A percentile compares a stretch with the other conserved stretches of the same genome.
Evolutionary conservation across 163 green algal species (phyloP).

Genomic region (Scenedesmus sp.): DNA sequence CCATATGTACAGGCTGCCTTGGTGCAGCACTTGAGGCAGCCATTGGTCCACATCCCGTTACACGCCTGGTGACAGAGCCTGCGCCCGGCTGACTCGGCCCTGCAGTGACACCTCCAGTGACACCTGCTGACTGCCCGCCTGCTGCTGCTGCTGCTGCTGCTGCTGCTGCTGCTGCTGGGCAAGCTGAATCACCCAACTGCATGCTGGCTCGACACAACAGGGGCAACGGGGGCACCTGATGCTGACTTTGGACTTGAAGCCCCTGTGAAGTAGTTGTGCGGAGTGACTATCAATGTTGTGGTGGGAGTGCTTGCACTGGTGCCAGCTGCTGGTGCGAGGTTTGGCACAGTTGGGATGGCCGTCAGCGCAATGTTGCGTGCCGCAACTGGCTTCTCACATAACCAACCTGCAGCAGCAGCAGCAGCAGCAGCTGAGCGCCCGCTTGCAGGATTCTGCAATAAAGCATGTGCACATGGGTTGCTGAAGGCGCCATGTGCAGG

Average conservation of each 20-base stretch:
- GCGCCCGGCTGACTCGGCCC: not conserved
- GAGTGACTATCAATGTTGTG: not conserved
- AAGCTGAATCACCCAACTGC: not conserved
- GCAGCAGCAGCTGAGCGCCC: not conserved
- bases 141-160: not conserved
- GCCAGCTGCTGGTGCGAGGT: not conserved
- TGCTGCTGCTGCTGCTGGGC: not conserved
- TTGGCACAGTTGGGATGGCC: not conserved
- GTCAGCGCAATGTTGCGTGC: not conserved
- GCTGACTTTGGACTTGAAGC: not conserved
- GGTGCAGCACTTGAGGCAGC: not conserved
- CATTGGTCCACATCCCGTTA: not conserved
- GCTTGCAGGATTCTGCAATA: too few species aligned
- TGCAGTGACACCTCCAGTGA: not conserved
- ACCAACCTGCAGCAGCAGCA: slow-evolving; percentile 2
- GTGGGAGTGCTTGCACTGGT: not conserved
- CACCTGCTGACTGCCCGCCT: not conserved
- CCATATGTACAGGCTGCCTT: too few species aligned
- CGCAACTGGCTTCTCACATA: not conserved
- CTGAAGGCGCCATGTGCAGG: too few species aligned
- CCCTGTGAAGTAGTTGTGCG: not conserved
- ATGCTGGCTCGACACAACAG: not conserved
- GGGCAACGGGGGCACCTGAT: not conserved
- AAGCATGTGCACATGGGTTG: too few species aligned
- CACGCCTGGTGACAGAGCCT: not conserved